phyloP scores from a whole-genome alignment of 2,329 filamentous ascomycete genomes.

The Penicillium sp. region DNA sequence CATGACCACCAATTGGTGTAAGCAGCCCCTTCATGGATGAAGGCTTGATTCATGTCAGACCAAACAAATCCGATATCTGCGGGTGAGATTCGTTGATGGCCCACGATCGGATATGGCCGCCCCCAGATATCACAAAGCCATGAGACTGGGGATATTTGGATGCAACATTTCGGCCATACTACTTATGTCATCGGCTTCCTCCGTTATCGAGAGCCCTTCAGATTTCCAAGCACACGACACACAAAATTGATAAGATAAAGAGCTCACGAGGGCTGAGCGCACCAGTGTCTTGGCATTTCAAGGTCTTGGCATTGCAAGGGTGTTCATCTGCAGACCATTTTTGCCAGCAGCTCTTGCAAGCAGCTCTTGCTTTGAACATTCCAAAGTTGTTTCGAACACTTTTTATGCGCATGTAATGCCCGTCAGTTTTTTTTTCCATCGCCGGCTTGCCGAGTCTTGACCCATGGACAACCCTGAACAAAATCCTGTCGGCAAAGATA shows the following conservation, averaged over 20 bases:
- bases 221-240: not conserved
- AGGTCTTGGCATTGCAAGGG: slow-evolving; percentile 12
- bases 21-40: not conserved
- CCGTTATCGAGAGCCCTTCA: slow-evolving; percentile 12
- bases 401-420: not conserved
- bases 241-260: slow-evolving; percentile 10
- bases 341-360: not conserved
- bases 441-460: slow-evolving; percentile 10
- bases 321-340: not conserved
- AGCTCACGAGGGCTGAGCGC: slow-evolving; percentile 6
- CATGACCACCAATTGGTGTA: not conserved
- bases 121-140: not conserved
- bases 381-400: not conserved
- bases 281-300: slow-evolving; percentile 13
- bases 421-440: not conserved
- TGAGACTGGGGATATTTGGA: not conserved
- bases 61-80: not conserved
- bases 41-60: not conserved
- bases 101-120: slow-evolving; percentile 8
- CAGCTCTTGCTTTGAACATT: not conserved
- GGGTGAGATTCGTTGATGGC: not conserved
- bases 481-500: slow-evolving; percentile 10
- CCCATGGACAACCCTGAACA: slow-evolving; percentile 1
- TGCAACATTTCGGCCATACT: not conserved
- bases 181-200: slow-evolving; percentile 5